phyloP scores from a whole-genome alignment of 768 basidiomycete genomes.

The Hericium coralloides region DNA sequence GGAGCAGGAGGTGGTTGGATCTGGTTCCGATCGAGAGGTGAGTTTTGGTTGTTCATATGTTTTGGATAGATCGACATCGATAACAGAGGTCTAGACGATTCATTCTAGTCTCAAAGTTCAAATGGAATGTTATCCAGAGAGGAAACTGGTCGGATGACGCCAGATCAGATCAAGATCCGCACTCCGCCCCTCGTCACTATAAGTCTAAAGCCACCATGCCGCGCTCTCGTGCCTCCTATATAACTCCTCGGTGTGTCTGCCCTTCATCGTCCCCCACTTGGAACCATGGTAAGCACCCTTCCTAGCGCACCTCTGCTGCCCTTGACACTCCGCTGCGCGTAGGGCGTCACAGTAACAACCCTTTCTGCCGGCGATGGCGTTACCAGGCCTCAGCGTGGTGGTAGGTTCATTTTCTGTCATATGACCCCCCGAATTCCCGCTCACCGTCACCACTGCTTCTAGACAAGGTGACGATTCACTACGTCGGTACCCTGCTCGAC shows the following conservation, averaged over 20 bases:
- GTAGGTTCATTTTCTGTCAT: slow-evolving; percentile 30
- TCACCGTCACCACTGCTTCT: slow-evolving; percentile 3
- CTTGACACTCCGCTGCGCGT: slow-evolving; percentile 3
- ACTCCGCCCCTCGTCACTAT: not conserved
- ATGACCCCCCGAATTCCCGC: not conserved
- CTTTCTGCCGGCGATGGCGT: slow-evolving; percentile 52
- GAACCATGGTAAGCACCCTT: slow-evolving; percentile 9
- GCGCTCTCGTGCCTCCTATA: slow-evolving; percentile 11
- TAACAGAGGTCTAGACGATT: slow-evolving; percentile 1
- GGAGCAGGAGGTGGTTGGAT: not conserved
- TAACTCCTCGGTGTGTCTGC: slow-evolving; percentile 10
- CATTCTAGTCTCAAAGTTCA: not conserved
- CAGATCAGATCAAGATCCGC: slow-evolving; percentile 4
- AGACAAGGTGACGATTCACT: slow-evolving; percentile 75
- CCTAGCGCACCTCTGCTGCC: not conserved
- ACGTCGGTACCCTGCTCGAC: slow-evolving; percentile 60
- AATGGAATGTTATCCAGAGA: not conserved
- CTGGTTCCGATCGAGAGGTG: too few species aligned
- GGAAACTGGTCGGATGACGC: not conserved
- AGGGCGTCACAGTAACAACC: slow-evolving; percentile 67
- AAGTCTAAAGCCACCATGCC: slow-evolving; percentile 8
- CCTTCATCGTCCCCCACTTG: not conserved
- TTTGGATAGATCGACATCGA: not conserved
- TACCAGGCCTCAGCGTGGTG: slow-evolving; percentile 60
- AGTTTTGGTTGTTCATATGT: not conserved